phyloP scores from a whole-genome alignment of 148 eudicot genomes.

The Diospyros lotus region DNA sequence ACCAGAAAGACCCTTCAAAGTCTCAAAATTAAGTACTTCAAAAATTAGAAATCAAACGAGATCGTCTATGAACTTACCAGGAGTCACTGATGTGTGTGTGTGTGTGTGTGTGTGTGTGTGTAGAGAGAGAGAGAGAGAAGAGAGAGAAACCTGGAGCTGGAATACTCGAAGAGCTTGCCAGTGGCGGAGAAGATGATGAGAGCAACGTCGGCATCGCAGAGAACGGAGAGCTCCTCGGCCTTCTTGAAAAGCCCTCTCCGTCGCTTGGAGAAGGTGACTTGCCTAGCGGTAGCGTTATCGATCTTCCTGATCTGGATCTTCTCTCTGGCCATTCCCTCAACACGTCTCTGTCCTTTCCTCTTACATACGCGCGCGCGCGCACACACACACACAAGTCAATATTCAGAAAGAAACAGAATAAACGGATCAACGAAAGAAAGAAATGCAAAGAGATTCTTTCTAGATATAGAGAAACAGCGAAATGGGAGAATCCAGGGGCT shows the following conservation, averaged over 20 bases:
- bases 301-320: conserved; percentile 88
- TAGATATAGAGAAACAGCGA: conserved; percentile 1
- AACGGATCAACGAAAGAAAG: not conserved
- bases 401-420: conserved; percentile 19
- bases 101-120: no score
- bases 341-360: not conserved
- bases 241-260: conserved; percentile 96
- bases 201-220: conserved; percentile 93
- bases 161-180: conserved; percentile 76
- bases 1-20: not conserved
- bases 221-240: conserved; percentile 84
- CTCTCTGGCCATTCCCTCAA: conserved; percentile 59
- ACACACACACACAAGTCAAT: not conserved
- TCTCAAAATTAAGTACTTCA: no score
- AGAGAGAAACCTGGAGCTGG: conserved; percentile 66
- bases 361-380: not conserved
- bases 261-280: conserved; percentile 91
- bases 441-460: conserved; percentile 4
- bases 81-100: no score
- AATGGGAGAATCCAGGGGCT: not conserved
- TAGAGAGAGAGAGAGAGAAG: conserved; percentile 12
- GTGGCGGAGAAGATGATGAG: conserved; percentile 72
- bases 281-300: conserved; percentile 81
- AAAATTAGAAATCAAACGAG: no score
- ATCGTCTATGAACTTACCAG: no score